Percentiles rank a stretch among this genome's conserved stretches.
Evolutionary conservation across 108 stramenopile species (phyloP).

Genomic region (Seminavis robusta): DNA sequence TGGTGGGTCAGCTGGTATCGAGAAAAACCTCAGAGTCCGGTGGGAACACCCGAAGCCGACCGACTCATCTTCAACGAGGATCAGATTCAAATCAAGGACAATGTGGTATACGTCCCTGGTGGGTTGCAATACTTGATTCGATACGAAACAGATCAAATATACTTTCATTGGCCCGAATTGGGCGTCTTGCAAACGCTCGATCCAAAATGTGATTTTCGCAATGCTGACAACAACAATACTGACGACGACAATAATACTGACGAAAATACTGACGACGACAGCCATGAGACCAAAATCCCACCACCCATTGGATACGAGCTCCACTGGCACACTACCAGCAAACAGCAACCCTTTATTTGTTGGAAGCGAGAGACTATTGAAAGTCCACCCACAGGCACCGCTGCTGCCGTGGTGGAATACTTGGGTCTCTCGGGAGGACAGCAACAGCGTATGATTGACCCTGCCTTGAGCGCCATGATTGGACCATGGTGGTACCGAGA

Average conservation of each 20-base stretch:
- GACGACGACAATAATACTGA: too few relatives aligned
- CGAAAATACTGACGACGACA: too few relatives aligned
- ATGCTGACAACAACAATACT: too few relatives aligned
- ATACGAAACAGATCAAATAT: background rate
- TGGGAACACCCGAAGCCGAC: background rate
- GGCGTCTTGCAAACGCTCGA: background rate
- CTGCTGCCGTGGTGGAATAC: background rate
- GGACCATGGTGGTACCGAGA: slow-evolving; percentile 2
- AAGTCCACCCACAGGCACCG: background rate
- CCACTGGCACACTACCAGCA: too few relatives aligned
- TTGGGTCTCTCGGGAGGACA: background rate
- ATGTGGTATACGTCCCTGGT: background rate
- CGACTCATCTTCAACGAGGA: background rate
- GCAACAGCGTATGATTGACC: background rate
- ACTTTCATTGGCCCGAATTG: background rate
- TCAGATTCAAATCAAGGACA: background rate
- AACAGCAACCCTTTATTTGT: too few relatives aligned
- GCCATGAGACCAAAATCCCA: too few relatives aligned
- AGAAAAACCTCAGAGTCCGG: background rate
- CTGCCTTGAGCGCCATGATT: background rate
- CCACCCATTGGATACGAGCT: too few relatives aligned
- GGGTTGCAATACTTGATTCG: background rate
- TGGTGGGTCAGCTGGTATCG: background rate
- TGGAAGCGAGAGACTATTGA: background rate
- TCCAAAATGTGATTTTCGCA: too few relatives aligned